Percentiles rank a stretch among this genome's conserved stretches.
Evolutionary conservation across 1,284 basidiomycete species (phyloP).

Genomic region (Ustilago hordei): DNA sequence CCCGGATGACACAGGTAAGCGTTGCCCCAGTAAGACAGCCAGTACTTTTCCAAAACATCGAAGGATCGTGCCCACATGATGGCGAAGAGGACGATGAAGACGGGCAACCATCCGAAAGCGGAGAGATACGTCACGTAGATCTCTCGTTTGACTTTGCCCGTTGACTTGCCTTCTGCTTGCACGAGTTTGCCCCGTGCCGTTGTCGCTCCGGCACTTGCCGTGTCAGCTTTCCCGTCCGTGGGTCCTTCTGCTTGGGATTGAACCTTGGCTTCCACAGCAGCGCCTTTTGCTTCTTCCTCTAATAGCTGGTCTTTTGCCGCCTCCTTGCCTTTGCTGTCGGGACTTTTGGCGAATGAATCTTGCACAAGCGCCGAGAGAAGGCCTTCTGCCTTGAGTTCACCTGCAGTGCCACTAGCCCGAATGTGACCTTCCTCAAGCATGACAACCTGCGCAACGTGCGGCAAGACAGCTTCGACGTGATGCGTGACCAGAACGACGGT

Average conservation of each 20-base stretch:
- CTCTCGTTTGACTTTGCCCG: conserved; percentile 81
- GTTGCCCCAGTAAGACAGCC: conserved; percentile 47
- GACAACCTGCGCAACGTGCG: conserved; percentile 42
- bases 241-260: conserved; percentile 21
- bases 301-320: conserved; percentile 28
- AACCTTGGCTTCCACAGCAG: conserved; percentile 28
- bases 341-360: conserved; percentile 51
- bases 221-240: neutral
- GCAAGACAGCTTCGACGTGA: conserved; percentile 53
- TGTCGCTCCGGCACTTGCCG: conserved; percentile 9
- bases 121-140: conserved; percentile 82
- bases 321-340: conserved; percentile 55
- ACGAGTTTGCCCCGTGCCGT: conserved; percentile 73
- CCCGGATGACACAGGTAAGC: conserved; percentile 12
- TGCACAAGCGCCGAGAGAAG: conserved; percentile 41
- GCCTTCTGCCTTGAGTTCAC: conserved; percentile 72
- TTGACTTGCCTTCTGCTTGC: conserved; percentile 79
- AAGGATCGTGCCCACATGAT: conserved; percentile 23
- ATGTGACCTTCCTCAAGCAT: conserved; percentile 52
- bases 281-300: conserved; percentile 38
- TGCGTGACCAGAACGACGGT: conserved; percentile 84
- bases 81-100: conserved; percentile 23
- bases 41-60: conserved; percentile 39
- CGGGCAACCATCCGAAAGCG: conserved; percentile 64
- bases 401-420: conserved; percentile 69